Evolutionary conservation across 2,329 filamentous ascomycete genomes (phyloP), one percentile per base, ranked within the genome.

Genomic region (Fusarium sp.): DNA sequence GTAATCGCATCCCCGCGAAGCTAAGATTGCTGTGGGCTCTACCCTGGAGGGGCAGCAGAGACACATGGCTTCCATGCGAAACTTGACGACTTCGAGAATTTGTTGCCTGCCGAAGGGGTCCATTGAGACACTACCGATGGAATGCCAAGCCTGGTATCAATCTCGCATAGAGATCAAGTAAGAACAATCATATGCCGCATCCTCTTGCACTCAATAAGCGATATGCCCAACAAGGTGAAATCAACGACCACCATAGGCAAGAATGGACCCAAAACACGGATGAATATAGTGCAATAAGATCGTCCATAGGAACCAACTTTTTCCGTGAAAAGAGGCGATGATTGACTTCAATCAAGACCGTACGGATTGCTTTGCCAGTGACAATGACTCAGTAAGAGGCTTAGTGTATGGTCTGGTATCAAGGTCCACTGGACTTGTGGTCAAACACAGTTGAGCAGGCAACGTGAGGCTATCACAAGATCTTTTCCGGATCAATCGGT

Each of bases 1-100:
- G 17, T 44, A 47, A 35, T 56, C 66, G 66, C 54, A 69, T 72
- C 71, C 69, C 73, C 74, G 63, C 76, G 69, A 73, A 63, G 60
- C 48, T 50, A 58, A 66, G 35, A 47, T 42, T 51, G 53, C 62
- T 54, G 62, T 50, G 60, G 65, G 48, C 17, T 53, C 62, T 77
- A 74, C 68, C 75, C 60, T 73, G 58, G 57, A 75, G 61, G 44
- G 54, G 69, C 54, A 20, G 39, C 17, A 42, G 51, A 45, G 32
- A 63, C 38, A 47, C 44, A 61, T 60, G 57, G 39, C 58, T 39
- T 41, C 32, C 41, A 50, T 44, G 44, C 48, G 48, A 57, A 50
- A 62, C 24, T 57, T 44, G 58, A 69, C 45, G 48, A 47, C 51
- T 42, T 59, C 26, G n/a, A 64, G 35, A 48, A 44, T 38, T 48